phyloP scores from a whole-genome alignment of 495 filamentous ascomycete genomes.

The Rostrohypoxylon terebratum region DNA sequence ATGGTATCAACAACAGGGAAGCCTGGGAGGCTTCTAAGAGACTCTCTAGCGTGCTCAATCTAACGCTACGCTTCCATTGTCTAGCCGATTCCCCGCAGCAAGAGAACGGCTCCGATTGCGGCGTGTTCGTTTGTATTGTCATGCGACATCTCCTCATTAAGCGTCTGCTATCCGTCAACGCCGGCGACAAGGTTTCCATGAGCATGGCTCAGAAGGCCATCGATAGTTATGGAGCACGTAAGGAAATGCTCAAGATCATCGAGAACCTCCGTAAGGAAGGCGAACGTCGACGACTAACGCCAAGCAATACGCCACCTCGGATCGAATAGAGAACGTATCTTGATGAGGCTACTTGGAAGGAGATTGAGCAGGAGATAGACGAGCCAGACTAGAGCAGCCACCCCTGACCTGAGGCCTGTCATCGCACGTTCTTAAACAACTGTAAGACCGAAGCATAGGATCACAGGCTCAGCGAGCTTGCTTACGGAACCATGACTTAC shows the following conservation, averaged over 20 bases:
- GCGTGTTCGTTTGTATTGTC: constrained; percentile 92
- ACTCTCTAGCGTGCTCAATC: constrained; percentile 71
- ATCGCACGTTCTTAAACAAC: not conserved
- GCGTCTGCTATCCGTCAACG: constrained; percentile 79
- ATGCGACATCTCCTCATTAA: constrained; percentile 91
- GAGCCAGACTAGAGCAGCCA: not conserved
- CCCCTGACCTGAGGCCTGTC: not conserved
- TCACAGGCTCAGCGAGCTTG: not conserved
- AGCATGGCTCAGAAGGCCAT: constrained; percentile 83
- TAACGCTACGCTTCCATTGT: constrained; percentile 74
- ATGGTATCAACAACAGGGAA: constrained; percentile 77
- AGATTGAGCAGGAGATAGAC: not conserved
- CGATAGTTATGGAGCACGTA: constrained; percentile 78
- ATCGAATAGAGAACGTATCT: constrained; percentile 42
- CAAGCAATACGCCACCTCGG: constrained; percentile 44
- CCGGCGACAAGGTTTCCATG: constrained; percentile 90
- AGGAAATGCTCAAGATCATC: constrained; percentile 89
- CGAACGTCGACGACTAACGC: constrained; percentile 70
- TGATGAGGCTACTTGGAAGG: not conserved
- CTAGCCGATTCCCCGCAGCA: constrained; percentile 90
- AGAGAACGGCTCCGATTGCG: constrained; percentile 92
- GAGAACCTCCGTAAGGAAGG: constrained; percentile 85
- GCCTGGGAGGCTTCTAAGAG: constrained; percentile 73
- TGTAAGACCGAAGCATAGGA: not conserved
- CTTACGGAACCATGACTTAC: not conserved